Evolutionary conservation across 352 stramenopile species (phyloP), one percentile per base, ranked within the genome.

Genomic region (Peronospora farinosa): DNA sequence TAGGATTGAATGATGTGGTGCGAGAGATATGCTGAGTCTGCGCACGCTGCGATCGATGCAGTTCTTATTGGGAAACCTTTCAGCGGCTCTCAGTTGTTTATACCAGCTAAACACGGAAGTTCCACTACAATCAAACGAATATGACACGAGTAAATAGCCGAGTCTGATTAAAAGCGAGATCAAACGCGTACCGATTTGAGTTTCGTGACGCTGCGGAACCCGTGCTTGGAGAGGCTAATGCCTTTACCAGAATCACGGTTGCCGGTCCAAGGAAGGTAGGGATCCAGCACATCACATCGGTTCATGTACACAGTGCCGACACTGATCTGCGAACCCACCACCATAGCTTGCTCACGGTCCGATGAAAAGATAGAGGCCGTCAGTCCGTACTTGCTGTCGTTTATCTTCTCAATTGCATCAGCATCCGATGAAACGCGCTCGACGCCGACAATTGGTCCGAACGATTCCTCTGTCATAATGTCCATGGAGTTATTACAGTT

Each of bases 281-380:
- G 81, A 54, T 92, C 80, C 15, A 92, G 43, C 40, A 77, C 77
- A 47, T 92, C 84, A 60, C 78, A 90, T 30, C 84, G 77, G 66
- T 94, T 94, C 78, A 89, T 87, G 62, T 78, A 93, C 35, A 92
- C 70, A 5, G 80, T 92, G 39, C 83, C 83, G 40, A 69, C 75
- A 39, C 78, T 86, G 16, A 92, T 71, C 47, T 81, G 60, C 19
- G 60, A 61, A 12, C 73, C 78, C 23, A 91, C 36, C 28, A 54
- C 42, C 57, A 83, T 62, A 6, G 78, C 83, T 15, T 69, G 73
- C 8, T 81, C 72, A 37, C 74, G 67, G 52, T 83, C 61, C 12
- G 53, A 67, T 6, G 81, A 80, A 48, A 91, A 95, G 40, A 95
- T 67, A 4, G 78, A 76, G 3, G 75, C 69, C 19, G 84, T 92